These are phyloP conservation scores for Penicillium sp. DNA, from an alignment of 2,329 filamentous ascomycete genomes.

Conservation along the genomic window DNA sequence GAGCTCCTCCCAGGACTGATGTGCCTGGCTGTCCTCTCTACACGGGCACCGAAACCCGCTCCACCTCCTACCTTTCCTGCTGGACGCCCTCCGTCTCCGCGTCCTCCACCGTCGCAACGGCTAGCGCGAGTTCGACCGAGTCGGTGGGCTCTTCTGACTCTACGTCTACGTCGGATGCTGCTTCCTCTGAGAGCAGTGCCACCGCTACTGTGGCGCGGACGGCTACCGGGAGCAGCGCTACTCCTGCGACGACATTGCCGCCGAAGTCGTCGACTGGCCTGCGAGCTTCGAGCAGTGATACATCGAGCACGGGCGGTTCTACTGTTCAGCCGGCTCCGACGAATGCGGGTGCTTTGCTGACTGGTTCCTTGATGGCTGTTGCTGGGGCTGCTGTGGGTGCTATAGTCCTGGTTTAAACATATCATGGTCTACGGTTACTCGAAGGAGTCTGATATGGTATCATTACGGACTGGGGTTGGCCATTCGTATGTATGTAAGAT, in stretches of 20 bases:
- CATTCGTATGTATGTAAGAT: too few species aligned
- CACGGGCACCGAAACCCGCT: conserved; percentile 9
- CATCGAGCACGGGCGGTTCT: background rate
- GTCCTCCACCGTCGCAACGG: conserved; percentile 2
- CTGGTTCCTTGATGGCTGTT: conserved; percentile 10
- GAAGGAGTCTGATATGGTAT: too few species aligned
- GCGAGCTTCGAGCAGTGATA: background rate
- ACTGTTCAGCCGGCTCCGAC: background rate
- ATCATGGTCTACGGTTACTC: too few species aligned
- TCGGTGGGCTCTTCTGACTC: background rate
- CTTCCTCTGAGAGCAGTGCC: background rate
- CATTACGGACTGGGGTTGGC: too few species aligned
- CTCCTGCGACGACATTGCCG: conserved; percentile 6
- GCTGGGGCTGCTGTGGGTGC: conserved; percentile 13
- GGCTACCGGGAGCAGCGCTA: background rate
- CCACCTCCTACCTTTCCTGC: conserved; percentile 17
- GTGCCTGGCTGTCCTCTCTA: conserved; percentile 17
- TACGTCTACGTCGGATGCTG: background rate
- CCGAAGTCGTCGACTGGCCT: background rate
- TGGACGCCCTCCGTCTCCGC: conserved; percentile 10
- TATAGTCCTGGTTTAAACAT: conserved; percentile 9
- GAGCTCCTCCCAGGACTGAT: conserved; percentile 11
- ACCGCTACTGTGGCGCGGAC: background rate
- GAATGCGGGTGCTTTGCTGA: conserved; percentile 4
- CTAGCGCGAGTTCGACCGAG: background rate